Conservation (phyloP, 2,329 filamentous ascomycete genomes). For the Cercospora sesami region DNA sequence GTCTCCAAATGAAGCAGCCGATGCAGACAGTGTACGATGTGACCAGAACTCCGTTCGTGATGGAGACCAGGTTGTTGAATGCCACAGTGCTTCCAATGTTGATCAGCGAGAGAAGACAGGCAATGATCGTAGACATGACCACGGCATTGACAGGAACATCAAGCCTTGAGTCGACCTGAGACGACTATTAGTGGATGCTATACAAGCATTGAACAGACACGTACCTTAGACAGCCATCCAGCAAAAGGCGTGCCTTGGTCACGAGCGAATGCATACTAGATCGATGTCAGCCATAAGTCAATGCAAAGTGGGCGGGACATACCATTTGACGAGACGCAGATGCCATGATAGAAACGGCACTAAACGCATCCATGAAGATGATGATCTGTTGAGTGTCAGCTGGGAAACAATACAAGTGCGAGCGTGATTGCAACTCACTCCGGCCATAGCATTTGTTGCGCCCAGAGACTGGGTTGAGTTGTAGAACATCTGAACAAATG, state of each 20-base stretch:
- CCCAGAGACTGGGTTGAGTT: slow-evolving; percentile 30
- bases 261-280: slow-evolving; percentile 5
- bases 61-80: slow-evolving; percentile 43
- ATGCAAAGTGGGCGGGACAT: not conserved
- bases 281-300: not conserved
- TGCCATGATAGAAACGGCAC: slow-evolving; percentile 28
- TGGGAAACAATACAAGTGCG: not conserved
- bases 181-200: not conserved
- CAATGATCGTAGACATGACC: slow-evolving; percentile 16
- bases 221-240: slow-evolving; percentile 1
- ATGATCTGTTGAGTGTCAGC: slow-evolving; percentile 25
- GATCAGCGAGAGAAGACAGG: slow-evolving; percentile 27
- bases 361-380: slow-evolving; percentile 29
- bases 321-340: slow-evolving; percentile 30
- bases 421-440: slow-evolving; percentile 4
- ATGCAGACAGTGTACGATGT: slow-evolving; percentile 28
- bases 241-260: slow-evolving; percentile 7
- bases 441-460: slow-evolving; percentile 29
- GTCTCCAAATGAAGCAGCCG: slow-evolving; percentile 27
- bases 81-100: slow-evolving; percentile 43
- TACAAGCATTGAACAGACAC: too few species aligned
- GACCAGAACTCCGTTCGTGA: slow-evolving; percentile 38
- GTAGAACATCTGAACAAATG: slow-evolving; percentile 32
- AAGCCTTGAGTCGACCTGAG: slow-evolving; percentile 1
- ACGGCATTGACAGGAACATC: slow-evolving; percentile 33